Evolutionary conservation across 2,329 filamentous ascomycete species (phyloP), one percentile per base, ranked within the genome.

Genomic region (Emericellopsis cladophorae): DNA sequence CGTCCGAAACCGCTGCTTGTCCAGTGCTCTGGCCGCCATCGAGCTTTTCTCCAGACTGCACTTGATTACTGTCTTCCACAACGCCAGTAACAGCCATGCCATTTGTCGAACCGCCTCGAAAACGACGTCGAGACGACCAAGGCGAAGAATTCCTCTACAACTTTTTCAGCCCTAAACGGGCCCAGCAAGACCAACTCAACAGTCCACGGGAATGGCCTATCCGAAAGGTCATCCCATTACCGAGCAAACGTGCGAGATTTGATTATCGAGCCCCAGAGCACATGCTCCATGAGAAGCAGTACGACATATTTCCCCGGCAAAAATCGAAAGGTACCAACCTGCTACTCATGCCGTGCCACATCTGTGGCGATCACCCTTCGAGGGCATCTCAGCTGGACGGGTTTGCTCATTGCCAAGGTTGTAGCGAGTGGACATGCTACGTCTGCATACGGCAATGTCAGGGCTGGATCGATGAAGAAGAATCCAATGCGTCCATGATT

Each of bases 401-500:
- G 9, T 84, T 77, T 52, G 71, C 76, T 37, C 67, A 76, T 49
- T 85, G 81, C 54, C 62, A 72, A 48, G 68, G 72, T 12, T 85
- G 81, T 52, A 64, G 67, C 9, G 62, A 72, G 46, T 66, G 78
- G 34, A 74, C 79, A 1, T 85, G 81, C 54, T 84, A 73, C 51
- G 67, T 85, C n/a, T 85, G 81, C 54, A 72, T 82, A 36, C 63
- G 81, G 22, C 64, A 75, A 48, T 85, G 81, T 49, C 61, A 70
- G 11, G 72, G 73, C 2, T 71, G 67, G 65, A 46, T 51, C 24
- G 40, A 42, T 15, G 44, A 52, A 18, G 48, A 51, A 8, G 26
- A 29, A 29, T 29, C 26, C 26, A 4, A 9, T 12, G 49, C 39
- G 22, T 45, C 38, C 24, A 33, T 51, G 7, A 47, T 56, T 4